Evolutionary conservation across 176 grass and related monocot genomes (phyloP), one percentile per base, ranked within the genome.

Genomic region (Oryza australiensis): DNA sequence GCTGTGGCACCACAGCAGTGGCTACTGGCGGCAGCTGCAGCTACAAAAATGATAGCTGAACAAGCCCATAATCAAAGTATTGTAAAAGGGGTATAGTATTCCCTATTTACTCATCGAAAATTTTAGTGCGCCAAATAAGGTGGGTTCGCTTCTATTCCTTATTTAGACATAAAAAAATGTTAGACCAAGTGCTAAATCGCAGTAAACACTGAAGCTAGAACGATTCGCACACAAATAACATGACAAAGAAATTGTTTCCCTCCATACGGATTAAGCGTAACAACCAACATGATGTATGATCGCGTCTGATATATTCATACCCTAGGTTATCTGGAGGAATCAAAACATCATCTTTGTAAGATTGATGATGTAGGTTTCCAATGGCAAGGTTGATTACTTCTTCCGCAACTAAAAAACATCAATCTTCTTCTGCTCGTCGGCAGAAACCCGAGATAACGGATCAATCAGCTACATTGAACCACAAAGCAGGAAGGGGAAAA

Each of bases 171-270:
- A 22, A 24, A 3, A 4, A 26, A 71, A 4, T 9, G 51, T 33
- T 7, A 18, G 12, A 74, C 5, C 43, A 15, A 18, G 7, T 1
- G 5, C 26, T 3, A 30, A 59, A 42, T 45, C 3, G 15, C 22
- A 65, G 76, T n/a, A 70, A 70, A 6, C 42, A 42, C 8, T 72
- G 64, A 33, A 77, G 15, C 16, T 20, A 55, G 62, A 73, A 73
- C 1, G 42, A 23, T 28, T n/a, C 8, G 7, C 7, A 29, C 29
- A 26, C 51, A 34, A 22, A 22, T 48, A 62, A 60, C 65, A 77
- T 60, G 23, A 62, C 33, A 42, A 43, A 82, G 57, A 43, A 83
- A 73, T 15, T 4, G 46, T 16, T 49, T 66, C 14, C 60, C 26
- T 42, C 9, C 28, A 33, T 11, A 68, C 10, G 33, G 9, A 28